Conservation (phyloP, 768 basidiomycete genomes). For the Leccinum aurantiacum region DNA sequence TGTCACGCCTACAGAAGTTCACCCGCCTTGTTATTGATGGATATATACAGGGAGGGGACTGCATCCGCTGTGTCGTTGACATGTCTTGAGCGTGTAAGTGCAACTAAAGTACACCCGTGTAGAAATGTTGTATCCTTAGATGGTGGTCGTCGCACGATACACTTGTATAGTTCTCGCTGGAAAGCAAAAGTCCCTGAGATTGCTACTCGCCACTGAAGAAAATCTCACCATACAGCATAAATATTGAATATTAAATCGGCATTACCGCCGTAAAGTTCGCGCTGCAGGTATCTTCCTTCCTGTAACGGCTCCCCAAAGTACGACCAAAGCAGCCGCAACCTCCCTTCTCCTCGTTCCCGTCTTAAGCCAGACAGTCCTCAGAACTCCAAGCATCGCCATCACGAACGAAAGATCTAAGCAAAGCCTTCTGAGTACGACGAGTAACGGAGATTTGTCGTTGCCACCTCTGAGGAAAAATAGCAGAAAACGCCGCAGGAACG, state of each 20-base stretch:
- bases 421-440: conserved; percentile 68
- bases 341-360: conserved; percentile 71
- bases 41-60: conserved; percentile 58
- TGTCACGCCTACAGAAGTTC: conserved; percentile 34
- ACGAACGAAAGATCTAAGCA: conserved; percentile 80
- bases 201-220: background rate
- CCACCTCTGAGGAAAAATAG: conserved; percentile 55
- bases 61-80: conserved; percentile 94
- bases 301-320: conserved; percentile 69
- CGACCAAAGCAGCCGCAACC: conserved; percentile 59
- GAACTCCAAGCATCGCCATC: conserved; percentile 56
- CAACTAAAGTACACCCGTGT: background rate
- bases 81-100: conserved; percentile 52
- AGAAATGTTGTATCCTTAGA: conserved; percentile 7
- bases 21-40: conserved; percentile 2
- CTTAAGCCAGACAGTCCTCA: conserved; percentile 61
- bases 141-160: background rate
- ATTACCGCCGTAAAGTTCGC: conserved; percentile 11
- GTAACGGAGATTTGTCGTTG: conserved; percentile 62
- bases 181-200: background rate
- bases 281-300: conserved; percentile 60
- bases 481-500: conserved; percentile 48
- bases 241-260: conserved; percentile 6
- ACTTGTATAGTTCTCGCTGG: background rate
- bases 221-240: conserved; percentile 12